Conservation (phyloP, 2,329 filamentous ascomycete species). For the Septoria petroselini region DNA sequence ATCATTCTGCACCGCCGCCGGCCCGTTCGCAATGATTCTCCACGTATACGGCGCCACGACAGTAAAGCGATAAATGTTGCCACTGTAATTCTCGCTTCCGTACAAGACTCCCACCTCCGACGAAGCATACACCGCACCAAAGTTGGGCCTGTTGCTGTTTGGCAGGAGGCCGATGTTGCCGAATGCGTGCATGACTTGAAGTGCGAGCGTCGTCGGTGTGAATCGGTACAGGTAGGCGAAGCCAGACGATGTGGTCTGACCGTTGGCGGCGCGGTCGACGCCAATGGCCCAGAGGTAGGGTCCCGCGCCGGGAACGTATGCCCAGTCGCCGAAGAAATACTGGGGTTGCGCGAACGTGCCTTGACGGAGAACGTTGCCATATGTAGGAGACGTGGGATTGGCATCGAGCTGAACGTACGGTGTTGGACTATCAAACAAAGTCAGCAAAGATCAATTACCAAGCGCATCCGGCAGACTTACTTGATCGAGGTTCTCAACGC, state of each 20-base stretch:
- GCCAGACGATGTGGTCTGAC: not conserved
- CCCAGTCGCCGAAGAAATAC: conserved; percentile 15
- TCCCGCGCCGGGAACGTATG: conserved; percentile 10
- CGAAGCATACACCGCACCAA: conserved; percentile 11
- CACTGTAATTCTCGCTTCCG: conserved; percentile 3
- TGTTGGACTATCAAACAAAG: not conserved
- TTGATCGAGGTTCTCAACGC: not conserved
- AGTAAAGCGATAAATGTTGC: conserved; percentile 9
- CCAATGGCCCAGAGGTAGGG: conserved; percentile 10
- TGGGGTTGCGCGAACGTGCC: not conserved
- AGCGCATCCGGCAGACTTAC: too few species aligned
- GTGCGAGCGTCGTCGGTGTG: not conserved
- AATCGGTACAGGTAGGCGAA: conserved; percentile 7
- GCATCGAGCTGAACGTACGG: conserved; percentile 6
- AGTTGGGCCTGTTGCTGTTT: not conserved
- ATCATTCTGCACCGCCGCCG: conserved; percentile 3
- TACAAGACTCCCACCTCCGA: conserved; percentile 3
- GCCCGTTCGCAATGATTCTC: not conserved
- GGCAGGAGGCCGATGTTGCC: not conserved
- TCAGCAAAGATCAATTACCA: not conserved
- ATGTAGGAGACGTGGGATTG: conserved; percentile 1
- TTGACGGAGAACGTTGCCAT: conserved; percentile 4
- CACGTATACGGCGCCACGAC: not conserved
- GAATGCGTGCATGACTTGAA: not conserved
- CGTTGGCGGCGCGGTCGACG: not conserved